Percentiles rank a stretch among this genome's conserved stretches.
Conservation (phyloP, 768 basidiomycete species). For the Udeniomyces megalosporus region DNA sequence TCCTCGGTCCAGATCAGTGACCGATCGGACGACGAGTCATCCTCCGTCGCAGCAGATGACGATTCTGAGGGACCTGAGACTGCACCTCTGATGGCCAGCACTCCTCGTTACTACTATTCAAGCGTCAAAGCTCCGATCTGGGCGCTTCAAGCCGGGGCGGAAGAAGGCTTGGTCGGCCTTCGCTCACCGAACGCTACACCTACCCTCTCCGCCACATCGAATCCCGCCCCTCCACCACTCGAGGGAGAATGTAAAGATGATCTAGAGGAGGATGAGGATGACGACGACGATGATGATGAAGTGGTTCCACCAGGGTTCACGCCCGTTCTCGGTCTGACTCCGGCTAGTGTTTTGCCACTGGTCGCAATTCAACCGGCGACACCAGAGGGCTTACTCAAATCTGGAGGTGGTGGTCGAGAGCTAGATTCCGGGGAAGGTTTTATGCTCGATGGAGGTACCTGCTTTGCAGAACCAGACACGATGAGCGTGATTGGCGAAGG, state of each 20-base stretch:
- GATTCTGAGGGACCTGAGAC: background rate
- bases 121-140: constrained; percentile 5
- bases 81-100: constrained; percentile 4
- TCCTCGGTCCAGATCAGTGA: background rate
- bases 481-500: background rate
- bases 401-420: background rate
- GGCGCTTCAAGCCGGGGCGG: constrained; percentile 7
- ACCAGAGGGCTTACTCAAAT: constrained; percentile 11
- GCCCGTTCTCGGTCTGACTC: constrained; percentile 1
- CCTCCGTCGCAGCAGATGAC: background rate
- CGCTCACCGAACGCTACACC: background rate
- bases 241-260: constrained; percentile 3
- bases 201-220: background rate
- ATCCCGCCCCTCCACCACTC: background rate
- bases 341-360: background rate
- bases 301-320: constrained; percentile 10
- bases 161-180: constrained; percentile 4
- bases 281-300: constrained; percentile 15
- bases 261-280: constrained; percentile 16
- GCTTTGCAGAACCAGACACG: too few relatives aligned
- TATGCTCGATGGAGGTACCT: constrained; percentile 5
- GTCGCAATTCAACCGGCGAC: constrained; percentile 13
- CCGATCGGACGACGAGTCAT: background rate
- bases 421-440: background rate
- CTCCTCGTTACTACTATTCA: background rate